phyloP scores from a whole-genome alignment of 1,284 basidiomycete genomes.

The Dichomitus squalens region DNA sequence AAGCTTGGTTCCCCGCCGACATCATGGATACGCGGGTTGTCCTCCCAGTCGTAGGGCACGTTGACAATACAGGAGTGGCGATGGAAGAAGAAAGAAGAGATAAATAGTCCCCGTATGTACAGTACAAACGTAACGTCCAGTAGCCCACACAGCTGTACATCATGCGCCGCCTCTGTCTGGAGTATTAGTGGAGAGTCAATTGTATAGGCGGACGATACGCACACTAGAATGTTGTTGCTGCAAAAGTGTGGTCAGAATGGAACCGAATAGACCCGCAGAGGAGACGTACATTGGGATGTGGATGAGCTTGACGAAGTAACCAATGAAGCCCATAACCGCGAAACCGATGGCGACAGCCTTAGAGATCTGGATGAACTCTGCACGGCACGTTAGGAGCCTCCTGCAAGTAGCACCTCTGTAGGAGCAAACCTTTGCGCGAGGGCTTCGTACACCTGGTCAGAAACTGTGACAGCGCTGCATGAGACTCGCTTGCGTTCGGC shows the following conservation, averaged over 20 bases:
- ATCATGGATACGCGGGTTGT: too few relatives aligned
- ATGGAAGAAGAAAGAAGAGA: conserved; percentile 10
- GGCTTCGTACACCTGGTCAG: conserved; percentile 98
- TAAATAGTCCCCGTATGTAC: conserved; percentile 28
- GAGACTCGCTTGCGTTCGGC: background rate
- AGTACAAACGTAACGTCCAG: conserved; percentile 20
- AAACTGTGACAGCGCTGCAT: conserved; percentile 60
- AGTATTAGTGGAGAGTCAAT: background rate
- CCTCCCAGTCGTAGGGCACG: background rate
- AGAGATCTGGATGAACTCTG: conserved; percentile 93
- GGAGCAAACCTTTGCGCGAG: conserved; percentile 79
- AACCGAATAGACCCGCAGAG: conserved; percentile 6
- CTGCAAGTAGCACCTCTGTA: background rate
- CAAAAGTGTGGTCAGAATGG: conserved; percentile 27
- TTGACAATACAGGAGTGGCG: background rate
- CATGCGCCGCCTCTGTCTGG: conserved; percentile 59
- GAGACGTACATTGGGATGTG: conserved; percentile 90
- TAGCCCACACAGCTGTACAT: conserved; percentile 4
- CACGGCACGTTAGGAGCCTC: background rate
- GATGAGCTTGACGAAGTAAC: conserved; percentile 94
- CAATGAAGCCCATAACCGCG: conserved; percentile 97
- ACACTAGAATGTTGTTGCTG: conserved; percentile 96
- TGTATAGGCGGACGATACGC: conserved; percentile 41
- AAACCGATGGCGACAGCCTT: conserved; percentile 94
- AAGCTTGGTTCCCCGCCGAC: too few relatives aligned